Evolutionary conservation across 371 early-diverging fungal species (phyloP), one percentile per base, ranked within the genome.

Genomic region (Mucor lusitanicus): DNA sequence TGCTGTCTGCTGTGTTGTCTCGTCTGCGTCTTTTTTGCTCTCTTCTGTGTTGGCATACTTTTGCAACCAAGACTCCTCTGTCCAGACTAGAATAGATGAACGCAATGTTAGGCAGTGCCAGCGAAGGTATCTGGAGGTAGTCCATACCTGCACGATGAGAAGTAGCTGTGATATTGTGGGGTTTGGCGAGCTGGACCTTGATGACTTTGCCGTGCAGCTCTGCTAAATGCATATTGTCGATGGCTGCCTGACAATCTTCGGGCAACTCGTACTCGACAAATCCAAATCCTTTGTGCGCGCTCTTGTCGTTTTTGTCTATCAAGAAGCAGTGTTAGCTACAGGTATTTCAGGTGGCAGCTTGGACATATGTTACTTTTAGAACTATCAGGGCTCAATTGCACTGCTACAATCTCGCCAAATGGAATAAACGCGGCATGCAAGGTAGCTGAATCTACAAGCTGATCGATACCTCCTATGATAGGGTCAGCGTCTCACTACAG

Each of bases 371-470:
- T 35, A 54, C 56, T 32, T 9, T 27, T 42, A 17, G 67, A 59
- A 28, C 91, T 90, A 75, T 95, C 94, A 7, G 85, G 83, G 0
- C 97, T 94, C 32, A 99, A 75, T 50, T 92, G 91, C 30, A 97
- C 88, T 59, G 92, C 88, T 9, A 94, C 89, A 67, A 99, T 92
- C 59, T 98, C 96, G 46, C 99, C 99, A 85, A 98, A 99, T 0
- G 99, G 96, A 56, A 97, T 87, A 77, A 97, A 98, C 0, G 97
- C 96, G 0, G 95, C 91, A 56, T 92, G 88, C 9, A 98, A 81
- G 0, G 90, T 84, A 58, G 90, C 80, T 54, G 91, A 88, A 19
- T 88, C 91, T 28, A 96, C 93, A 63, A 90, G 83, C 39, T 91
- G 86, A 61, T 93, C 95, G 42, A 98, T 81, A 17, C 96, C 96